Evolutionary conservation across 1,284 basidiomycete genomes (phyloP).

Genomic region (Veloboletus limbatus): DNA sequence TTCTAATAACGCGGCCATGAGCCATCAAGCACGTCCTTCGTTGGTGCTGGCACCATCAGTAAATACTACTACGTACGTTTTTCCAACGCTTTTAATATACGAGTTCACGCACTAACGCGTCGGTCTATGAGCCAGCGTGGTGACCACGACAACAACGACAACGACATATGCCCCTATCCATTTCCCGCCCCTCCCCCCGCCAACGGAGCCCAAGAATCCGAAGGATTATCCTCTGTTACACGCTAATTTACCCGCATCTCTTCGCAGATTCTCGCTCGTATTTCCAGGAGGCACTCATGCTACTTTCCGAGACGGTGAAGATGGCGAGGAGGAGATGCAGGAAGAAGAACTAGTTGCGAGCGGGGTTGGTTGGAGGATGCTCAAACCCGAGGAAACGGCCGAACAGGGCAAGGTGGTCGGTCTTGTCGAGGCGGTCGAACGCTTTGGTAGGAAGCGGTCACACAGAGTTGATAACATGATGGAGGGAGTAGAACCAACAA

Average conservation of each 20-base stretch:
- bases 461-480: constrained; percentile 68
- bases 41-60: constrained; percentile 72
- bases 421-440: constrained; percentile 73
- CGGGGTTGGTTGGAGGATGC: constrained; percentile 73
- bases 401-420: constrained; percentile 55
- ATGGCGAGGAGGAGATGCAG: constrained; percentile 60
- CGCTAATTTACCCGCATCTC: constrained; percentile 63
- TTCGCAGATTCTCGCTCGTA: constrained; percentile 69
- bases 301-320: constrained; percentile 68
- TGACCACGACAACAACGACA: constrained; percentile 81
- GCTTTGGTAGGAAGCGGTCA: constrained; percentile 75
- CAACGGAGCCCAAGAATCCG: constrained; percentile 68
- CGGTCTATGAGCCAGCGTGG: constrained; percentile 53
- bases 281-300: constrained; percentile 77
- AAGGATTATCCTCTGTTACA: constrained; percentile 74
- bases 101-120: constrained; percentile 28
- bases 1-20: constrained; percentile 44
- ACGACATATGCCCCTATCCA: constrained; percentile 81
- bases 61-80: constrained; percentile 70
- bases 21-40: constrained; percentile 54
- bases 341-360: constrained; percentile 65
- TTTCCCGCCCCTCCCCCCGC: constrained; percentile 64
- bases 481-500: constrained; percentile 69
- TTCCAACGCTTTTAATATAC: background rate
- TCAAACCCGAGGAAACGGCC: constrained; percentile 57